Conservation (phyloP, 2,329 filamentous ascomycete species). For the Dactylellina cionopaga region DNA sequence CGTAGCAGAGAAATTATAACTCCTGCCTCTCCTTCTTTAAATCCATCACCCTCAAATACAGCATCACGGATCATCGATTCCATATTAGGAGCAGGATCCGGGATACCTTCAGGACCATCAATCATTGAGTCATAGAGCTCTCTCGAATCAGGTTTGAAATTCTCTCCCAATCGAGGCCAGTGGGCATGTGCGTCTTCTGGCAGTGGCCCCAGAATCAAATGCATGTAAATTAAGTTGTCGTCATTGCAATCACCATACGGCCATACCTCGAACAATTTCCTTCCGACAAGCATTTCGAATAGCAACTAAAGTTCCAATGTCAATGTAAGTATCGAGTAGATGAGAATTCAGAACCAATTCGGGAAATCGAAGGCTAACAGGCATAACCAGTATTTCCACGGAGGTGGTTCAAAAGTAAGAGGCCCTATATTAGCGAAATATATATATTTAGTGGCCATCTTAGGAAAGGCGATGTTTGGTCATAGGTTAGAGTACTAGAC, state of each 20-base stretch:
- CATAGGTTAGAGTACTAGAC: neutral
- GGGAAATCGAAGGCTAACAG: slow-evolving; percentile 7
- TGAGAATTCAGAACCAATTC: slow-evolving; percentile 13
- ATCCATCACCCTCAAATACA: neutral
- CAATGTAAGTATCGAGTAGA: slow-evolving; percentile 30
- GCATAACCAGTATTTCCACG: neutral
- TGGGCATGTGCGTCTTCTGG: slow-evolving; percentile 40
- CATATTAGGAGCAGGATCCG: neutral
- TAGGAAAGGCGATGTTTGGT: neutral
- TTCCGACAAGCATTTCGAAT: slow-evolving; percentile 53
- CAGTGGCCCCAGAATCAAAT: slow-evolving; percentile 49
- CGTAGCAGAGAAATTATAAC: slow-evolving; percentile 10
- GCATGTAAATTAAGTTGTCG: slow-evolving; percentile 47
- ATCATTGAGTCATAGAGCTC: slow-evolving; percentile 11
- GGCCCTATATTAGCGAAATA: neutral
- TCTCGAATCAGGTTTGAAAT: slow-evolving; percentile 38
- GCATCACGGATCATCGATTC: neutral
- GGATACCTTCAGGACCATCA: neutral
- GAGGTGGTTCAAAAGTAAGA: neutral
- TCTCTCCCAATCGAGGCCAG: slow-evolving; percentile 40
- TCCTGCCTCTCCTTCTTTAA: slow-evolving; percentile 6
- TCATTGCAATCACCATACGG: slow-evolving; percentile 21
- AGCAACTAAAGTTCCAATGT: slow-evolving; percentile 55
- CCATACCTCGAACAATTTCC: slow-evolving; percentile 29
- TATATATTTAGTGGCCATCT: neutral